Base-by-base conservation (phyloP, 1,284 basidiomycete genomes). In the Puccinia novopanici region DNA sequence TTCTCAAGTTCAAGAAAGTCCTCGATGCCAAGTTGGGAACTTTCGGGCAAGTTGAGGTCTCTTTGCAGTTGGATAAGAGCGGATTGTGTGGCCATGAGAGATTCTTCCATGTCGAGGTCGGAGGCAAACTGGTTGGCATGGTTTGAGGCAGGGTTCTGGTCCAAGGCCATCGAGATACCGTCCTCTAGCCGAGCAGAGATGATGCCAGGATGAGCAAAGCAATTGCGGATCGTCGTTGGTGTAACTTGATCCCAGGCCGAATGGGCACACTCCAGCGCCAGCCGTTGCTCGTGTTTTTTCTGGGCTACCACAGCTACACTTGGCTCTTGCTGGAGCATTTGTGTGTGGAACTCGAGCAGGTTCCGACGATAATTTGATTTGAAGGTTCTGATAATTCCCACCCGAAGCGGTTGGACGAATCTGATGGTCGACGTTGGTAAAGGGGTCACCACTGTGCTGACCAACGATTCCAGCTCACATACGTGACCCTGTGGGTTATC, bases 41-140 rank as follows among this genome's bases (percentile, higher is more conserved):
- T 37, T 55, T 68, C 61, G 9, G 63, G 50, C 22, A 77, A 6
- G 3, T 50, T 30, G n/a, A 54, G 37, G 50, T 67, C 63, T 54
- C 75, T 34, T 27, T 77, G 75, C 0, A 77, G 40, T 68, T 67
- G 65, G 22, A 77, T 77, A 27, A 77, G 50, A 2, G 75, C 75
- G 6, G 75, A 67, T 55, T 77, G 75, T 52, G 75, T 77, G 24
- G 75, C 75, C 75, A 77, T 77, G 24, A 77, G 67, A 1, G 75
- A 77, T 68, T 68, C 65, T 34, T 77, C 75, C 75, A 70, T 67
- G 42, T 77, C 75, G 22, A 77, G 50, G 40, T 77, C 75, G 22
- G 70, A 57, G 22, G 37, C 45, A 15, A 52, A 54, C 37, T 77
- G 61, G 30, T 24, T 19, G 42, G 42, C 45, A 40, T 55, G 57